Evolutionary conservation across 2,329 filamentous ascomycete genomes (phyloP), one percentile per base, ranked within the genome.

Genomic region (Colletotrichum sp.): DNA sequence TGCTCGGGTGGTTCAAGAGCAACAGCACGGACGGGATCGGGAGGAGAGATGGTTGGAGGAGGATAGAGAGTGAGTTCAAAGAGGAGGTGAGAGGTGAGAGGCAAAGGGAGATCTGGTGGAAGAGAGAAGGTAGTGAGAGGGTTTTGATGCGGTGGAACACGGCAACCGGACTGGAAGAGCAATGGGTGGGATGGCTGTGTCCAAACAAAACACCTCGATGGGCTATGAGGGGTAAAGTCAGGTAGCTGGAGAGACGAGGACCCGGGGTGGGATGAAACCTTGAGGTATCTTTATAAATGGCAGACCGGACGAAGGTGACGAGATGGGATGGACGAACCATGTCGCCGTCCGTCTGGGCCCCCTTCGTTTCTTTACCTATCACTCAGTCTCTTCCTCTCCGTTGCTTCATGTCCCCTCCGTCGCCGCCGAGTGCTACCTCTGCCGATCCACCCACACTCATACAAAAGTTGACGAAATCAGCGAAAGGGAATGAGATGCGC

Each of bases 361-460:
- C 24, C 55, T 16, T 64, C 32, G 21, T 64, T 24, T 64, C 12
- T 64, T 34, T 52, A 52, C 43, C n/a, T 24, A 52, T 21, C 43
- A 52, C 43, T 52, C n/a, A 52, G 2, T 52, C 43, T 52, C n/a
- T 52, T 13, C 43, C 0, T 21, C 0, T 1, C 43, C 43, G 13
- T 52, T 21, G 21, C 13, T 58, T 32, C 21, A 56, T 69, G 36
- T 60, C 34, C 28, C n/a, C 67, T 69, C 73, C 73, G 62, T 64
- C 69, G 26, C 69, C 62, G 73, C 70, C 73, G 73, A 65, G 58
- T 69, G 64, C 73, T 64, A 73, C 73, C 56, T 24, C 43, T 52
- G n/a, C 34, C 43, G 73, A 69, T 75, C 73, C 73, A 75, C 73
- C 48, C 73, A 75, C 73, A 75, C 73, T 58, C 52, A 52, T 56